Evolutionary conservation across 805 yeast genomes (phyloP), one percentile per base, ranked within the genome.

Genomic region (Candida takata): DNA sequence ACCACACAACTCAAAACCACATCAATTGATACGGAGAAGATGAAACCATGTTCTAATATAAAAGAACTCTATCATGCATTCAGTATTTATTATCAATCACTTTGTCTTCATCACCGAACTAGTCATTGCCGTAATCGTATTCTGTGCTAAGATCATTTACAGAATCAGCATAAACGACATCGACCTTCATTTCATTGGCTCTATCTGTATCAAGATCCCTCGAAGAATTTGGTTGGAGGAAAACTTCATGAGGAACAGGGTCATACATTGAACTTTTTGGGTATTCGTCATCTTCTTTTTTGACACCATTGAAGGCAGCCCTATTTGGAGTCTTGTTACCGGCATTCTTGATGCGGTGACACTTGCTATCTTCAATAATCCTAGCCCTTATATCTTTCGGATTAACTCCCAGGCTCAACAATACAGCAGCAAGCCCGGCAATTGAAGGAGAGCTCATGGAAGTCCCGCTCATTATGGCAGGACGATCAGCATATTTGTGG

Each of bases 401-500:
- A 0, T 55, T 42, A 1, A 73, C 48, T 2, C 85, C 85, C 15
- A 62, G 58, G 24, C 76, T 70, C 34, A 82, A 50, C 27, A 78
- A 48, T 26, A 72, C 62, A 0, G 81, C 82, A 13, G 65, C 70
- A 27, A 78, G 45, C 0, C 94, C 94, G 2, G 84, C 65, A n/a
- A 80, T 78, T 6, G 72, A 65, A 0, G 94, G 94, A 3, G 88
- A 61, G 3, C 90, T 77, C 92, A 83, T 83, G 4, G 92, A 84
- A 0, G 92, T 84, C 1, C 94, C 94, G 3, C 86, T 74, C 48
- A 77, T 61, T 6, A 47, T 42, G 8, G 52, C 40, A 3, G 59
- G 47, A 4, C 28, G 28, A 12, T 46, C 44, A 6, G 35, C 34
- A 4, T 50, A 30, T 1, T 25, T 45, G 27, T 62, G 62, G 9